Evolutionary conservation across 1,139 yeast species (phyloP).

Genomic region (Magnusiomyces suaveolens): DNA sequence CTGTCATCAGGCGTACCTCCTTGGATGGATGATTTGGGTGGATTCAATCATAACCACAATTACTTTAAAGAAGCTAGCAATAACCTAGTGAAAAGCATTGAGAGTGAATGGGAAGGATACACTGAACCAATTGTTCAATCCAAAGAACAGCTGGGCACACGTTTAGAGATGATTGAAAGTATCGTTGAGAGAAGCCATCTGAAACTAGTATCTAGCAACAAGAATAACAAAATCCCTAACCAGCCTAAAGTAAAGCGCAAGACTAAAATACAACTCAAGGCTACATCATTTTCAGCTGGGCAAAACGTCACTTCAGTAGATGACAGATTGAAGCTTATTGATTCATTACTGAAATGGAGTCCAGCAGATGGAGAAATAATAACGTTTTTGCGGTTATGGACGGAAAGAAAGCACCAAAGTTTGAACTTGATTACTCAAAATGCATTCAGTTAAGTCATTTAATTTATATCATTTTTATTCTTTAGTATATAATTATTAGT

Average conservation of each 20-base stretch:
- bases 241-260: too few relatives aligned
- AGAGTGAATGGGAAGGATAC: background rate
- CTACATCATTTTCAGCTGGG: background rate
- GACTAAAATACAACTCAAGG: too few relatives aligned
- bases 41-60: background rate
- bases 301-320: background rate
- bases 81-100: background rate
- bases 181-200: background rate
- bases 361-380: constrained; percentile 12
- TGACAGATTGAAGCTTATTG: constrained; percentile 2
- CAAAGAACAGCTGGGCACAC: background rate
- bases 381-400: constrained; percentile 11
- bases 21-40: background rate
- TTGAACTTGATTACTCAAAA: background rate
- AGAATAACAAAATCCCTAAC: background rate
- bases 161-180: background rate
- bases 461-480: too few relatives aligned
- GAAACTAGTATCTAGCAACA: background rate
- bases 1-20: background rate
- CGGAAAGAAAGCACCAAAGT: background rate
- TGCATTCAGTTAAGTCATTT: background rate
- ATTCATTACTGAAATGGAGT: constrained; percentile 8
- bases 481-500: too few relatives aligned
- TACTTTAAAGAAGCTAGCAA: background rate
- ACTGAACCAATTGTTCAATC: background rate